Conservation (phyloP, 1,284 basidiomycete species). For the Leccinum griseonigrum region DNA sequence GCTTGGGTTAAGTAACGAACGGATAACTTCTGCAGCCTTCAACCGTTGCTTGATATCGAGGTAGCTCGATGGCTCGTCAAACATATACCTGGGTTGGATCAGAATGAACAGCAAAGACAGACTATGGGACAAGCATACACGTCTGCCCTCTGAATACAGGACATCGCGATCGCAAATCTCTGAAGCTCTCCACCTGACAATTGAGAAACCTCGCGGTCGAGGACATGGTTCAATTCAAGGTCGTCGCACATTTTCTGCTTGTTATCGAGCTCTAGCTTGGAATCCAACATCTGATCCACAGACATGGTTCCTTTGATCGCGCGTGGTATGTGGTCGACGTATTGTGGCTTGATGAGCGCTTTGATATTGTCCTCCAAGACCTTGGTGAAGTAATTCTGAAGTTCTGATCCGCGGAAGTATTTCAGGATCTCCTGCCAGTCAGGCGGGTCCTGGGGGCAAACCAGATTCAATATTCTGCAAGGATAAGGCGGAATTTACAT, state of each 20-base stretch:
- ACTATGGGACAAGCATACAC: slow-evolving; percentile 54
- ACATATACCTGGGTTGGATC: slow-evolving; percentile 74
- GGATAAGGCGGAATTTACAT: slow-evolving; percentile 30
- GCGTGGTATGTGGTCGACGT: slow-evolving; percentile 96
- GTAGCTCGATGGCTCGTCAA: slow-evolving; percentile 97
- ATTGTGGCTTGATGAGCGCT: slow-evolving; percentile 98
- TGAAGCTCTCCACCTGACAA: slow-evolving; percentile 95
- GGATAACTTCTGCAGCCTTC: slow-evolving; percentile 94
- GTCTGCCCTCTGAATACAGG: slow-evolving; percentile 89
- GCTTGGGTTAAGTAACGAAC: slow-evolving; percentile 73
- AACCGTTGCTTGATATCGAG: slow-evolving; percentile 94
- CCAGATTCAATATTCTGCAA: not conserved
- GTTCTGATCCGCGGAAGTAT: slow-evolving; percentile 94
- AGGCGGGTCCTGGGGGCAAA: slow-evolving; percentile 72
- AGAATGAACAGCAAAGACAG: not conserved
- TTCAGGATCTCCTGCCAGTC: slow-evolving; percentile 98
- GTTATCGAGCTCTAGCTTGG: slow-evolving; percentile 82
- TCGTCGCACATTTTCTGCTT: slow-evolving; percentile 79
- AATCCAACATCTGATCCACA: slow-evolving; percentile 87
- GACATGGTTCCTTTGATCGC: slow-evolving; percentile 90
- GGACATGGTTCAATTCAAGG: slow-evolving; percentile 82
- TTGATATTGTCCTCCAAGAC: slow-evolving; percentile 98
- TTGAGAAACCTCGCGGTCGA: slow-evolving; percentile 81
- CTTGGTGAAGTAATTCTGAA: slow-evolving; percentile 98
- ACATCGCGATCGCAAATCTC: slow-evolving; percentile 93